Base-by-base conservation (phyloP, 2,329 filamentous ascomycete species). In the Botryosphaeria dothidea region DNA sequence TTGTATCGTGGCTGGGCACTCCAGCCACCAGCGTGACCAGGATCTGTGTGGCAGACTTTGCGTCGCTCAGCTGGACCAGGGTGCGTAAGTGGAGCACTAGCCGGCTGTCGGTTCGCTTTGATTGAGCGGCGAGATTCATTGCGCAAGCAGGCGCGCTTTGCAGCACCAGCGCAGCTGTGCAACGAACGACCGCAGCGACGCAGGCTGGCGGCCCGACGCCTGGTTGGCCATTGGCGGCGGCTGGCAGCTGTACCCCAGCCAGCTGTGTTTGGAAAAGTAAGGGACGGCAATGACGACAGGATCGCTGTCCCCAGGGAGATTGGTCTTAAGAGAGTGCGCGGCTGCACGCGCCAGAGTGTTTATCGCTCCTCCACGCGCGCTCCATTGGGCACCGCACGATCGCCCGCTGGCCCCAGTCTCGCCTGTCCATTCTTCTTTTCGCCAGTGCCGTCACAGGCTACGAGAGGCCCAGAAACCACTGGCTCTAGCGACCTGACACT, bases 251-350 rank as follows among this genome's bases (percentile, higher is more conserved):
- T 17, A 27, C 25, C 54, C 36, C 54, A 23, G 54, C 54, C 36
- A 29, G 21, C 52, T 19, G 13, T 9, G 31, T 41, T n/a, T 57
- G 54, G 54, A 27, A 57, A 57, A 27, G 54, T 41, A 57, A 57
- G 54, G 54, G 54, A 57, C 52, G 34, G 23, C 23, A 11, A 60
- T 60, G 56, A 60, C 56, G 56, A 60, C 56, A 60, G n/a, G 56
- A 34, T 46, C 25, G 38, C 17, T 45, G 25, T 29, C 41, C 23
- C 41, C 13, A 17, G 38, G 38, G 41, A 45, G 56, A 46, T 60
- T 60, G 38, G 56, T 23, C 23, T 58, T 58, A 60, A 60, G 38
- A 60, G 43, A 41, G 8, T 34, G 17, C 6, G 49, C 49, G 49
- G 27, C 38, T 31, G 56, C 41, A 7, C 36, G 38, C 23, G 21